A percentile compares a stretch with the other conserved stretches of the same genome.
Conservation (phyloP, 1,284 basidiomycete species). For the Chondrostereum purpureum region DNA sequence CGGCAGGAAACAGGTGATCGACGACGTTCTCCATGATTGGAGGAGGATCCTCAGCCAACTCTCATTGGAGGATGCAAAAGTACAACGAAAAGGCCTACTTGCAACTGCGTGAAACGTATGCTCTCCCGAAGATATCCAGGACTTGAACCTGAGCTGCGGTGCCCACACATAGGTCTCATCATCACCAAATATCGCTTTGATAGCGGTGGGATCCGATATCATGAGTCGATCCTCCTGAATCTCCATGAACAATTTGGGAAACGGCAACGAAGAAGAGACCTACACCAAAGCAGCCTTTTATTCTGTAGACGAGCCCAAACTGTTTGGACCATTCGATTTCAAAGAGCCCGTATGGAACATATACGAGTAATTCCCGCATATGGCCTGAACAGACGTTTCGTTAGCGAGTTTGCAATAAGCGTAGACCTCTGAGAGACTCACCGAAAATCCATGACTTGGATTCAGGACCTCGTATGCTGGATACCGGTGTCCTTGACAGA, state of each 20-base stretch:
- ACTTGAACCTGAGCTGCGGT: neutral
- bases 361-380: neutral
- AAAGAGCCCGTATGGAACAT: neutral
- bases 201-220: neutral
- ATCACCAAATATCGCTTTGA: neutral
- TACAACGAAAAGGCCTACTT: neutral
- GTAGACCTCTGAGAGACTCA: too few relatives aligned
- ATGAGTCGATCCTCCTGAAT: neutral
- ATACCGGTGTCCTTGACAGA: too few relatives aligned
- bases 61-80: neutral
- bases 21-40: constrained; percentile 53
- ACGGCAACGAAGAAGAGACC: too few relatives aligned
- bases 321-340: neutral
- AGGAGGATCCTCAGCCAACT: constrained; percentile 16
- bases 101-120: neutral
- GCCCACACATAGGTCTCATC: neutral
- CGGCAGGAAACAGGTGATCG: constrained; percentile 58
- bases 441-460: too few relatives aligned
- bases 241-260: too few relatives aligned
- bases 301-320: neutral
- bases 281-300: neutral
- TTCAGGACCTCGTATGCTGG: too few relatives aligned
- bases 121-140: neutral
- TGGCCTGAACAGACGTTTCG: neutral
- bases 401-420: too few relatives aligned